Evolutionary conservation across 129 eudicot species (phyloP).

Genomic region (Artemisia tridentata): DNA sequence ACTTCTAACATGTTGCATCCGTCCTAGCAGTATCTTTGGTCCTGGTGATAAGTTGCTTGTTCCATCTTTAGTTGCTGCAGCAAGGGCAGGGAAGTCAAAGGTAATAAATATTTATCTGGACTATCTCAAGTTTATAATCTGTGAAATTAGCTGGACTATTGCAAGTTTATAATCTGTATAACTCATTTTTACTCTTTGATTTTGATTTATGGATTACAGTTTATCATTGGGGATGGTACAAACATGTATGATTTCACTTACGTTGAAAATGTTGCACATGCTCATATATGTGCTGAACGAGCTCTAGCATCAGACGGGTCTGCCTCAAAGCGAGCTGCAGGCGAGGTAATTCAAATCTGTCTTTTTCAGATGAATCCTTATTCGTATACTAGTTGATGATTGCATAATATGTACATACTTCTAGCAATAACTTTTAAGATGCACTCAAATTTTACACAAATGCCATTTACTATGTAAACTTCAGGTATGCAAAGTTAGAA

Average conservation of each 20-base stretch:
- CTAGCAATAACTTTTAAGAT: constrained; percentile 6
- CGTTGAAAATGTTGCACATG: constrained; percentile 98
- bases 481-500: constrained; percentile 3
- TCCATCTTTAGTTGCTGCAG: constrained; percentile 88
- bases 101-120: constrained; percentile 30
- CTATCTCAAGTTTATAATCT: not conserved
- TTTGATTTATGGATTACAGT: constrained; percentile 47
- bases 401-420: not conserved
- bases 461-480: not conserved
- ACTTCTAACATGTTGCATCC: constrained; percentile 86
- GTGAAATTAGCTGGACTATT: constrained; percentile 7
- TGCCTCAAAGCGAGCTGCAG: constrained; percentile 82
- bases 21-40: constrained; percentile 95
- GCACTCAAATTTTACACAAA: not conserved
- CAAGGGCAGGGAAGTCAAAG: constrained; percentile 94
- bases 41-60: constrained; percentile 97
- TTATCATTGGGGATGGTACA: constrained; percentile 86
- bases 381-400: not conserved
- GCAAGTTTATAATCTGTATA: constrained; percentile 2
- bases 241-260: constrained; percentile 94
- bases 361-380: constrained; percentile 7
- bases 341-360: constrained; percentile 55
- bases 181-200: not conserved
- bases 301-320: constrained; percentile 82
- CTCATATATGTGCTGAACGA: constrained; percentile 98